Conservation (phyloP, 179 eudicot genomes). For the Amaranthus tricolor region DNA sequence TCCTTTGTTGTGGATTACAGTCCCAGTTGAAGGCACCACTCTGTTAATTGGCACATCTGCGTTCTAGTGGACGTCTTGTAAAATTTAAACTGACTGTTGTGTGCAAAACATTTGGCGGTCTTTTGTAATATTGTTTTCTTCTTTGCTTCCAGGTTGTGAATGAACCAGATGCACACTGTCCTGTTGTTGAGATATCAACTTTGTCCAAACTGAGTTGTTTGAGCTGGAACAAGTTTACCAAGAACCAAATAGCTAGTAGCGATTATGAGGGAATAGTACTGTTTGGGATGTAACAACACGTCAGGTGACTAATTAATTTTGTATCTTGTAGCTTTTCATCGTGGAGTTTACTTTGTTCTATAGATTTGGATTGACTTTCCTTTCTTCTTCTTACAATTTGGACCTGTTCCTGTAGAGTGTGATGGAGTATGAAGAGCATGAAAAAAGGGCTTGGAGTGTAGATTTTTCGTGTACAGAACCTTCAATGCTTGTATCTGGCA, state of each 20-base stretch:
- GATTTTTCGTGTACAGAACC: conserved; percentile 71
- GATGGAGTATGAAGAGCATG: conserved; percentile 76
- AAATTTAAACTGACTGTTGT: no score
- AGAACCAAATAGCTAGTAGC: conserved; percentile 72
- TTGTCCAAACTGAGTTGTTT: conserved; percentile 68
- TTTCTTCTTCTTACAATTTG: conserved; percentile 2
- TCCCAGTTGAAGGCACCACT: not conserved
- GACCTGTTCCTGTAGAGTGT: conserved; percentile 45
- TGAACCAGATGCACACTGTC: conserved; percentile 63
- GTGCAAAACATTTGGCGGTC: not conserved
- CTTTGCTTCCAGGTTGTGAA: conserved; percentile 55
- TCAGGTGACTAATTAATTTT: conserved; percentile 40
- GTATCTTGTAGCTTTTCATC: not conserved
- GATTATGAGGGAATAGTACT: conserved; percentile 74
- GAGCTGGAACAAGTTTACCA: conserved; percentile 72
- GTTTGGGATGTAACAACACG: conserved; percentile 72
- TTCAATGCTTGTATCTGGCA: conserved; percentile 71
- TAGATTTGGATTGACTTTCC: not conserved
- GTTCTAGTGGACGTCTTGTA: not conserved
- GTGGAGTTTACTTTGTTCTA: not conserved
- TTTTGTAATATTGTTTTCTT: not conserved
- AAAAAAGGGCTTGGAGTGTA: conserved; percentile 76
- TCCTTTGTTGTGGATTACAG: not conserved
- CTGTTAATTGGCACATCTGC: not conserved
- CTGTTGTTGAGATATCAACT: conserved; percentile 74